Evolutionary conservation across 768 basidiomycete species (phyloP), one percentile per base, ranked within the genome.

Genomic region (Cystobasidium tubakii): DNA sequence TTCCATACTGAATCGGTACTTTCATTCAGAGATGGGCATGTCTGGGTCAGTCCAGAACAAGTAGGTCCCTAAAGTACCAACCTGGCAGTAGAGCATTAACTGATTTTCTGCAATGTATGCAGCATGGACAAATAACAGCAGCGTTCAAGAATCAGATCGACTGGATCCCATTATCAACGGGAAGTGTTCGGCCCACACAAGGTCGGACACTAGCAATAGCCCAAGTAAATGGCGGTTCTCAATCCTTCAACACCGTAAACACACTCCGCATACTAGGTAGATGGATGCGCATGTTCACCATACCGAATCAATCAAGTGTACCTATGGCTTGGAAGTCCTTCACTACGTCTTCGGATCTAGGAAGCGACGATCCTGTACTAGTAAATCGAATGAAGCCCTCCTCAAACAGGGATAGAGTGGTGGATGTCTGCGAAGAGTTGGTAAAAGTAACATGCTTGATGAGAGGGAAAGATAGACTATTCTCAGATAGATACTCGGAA

Each of bases 101-200:
- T 80, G 17, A 71, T 81, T 34, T 80, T 77, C 77, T 77, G 72
- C 57, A 77, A 75, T 4, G 80, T 80, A 0, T 80, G 80, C 80
- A 82, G 69, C 81, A 82, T 46, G 81, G 81, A 0, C 79, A 79
- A 3, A 78, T 82, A 53, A 82, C 81, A 1, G 81, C 79, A 0
- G 80, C 81, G 1, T 77, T 81, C 66, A 81, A 82, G 79, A 82
- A 79, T 39, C 82, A 82, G 73, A 81, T 82, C 64, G 82, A 82
- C 69, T 82, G 82, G 81, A 81, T 82, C 50, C 82, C 82, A 1
- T 73, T 82, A 9, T 76, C 77, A 0, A 77, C 77, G 0, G 82
- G 82, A 0, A 79, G 78, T 1, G 82, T 82, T 0, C 64, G 82
- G 33, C 82, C 82, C 0, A 81, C 81, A 0, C 82, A 82, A 65